Evolutionary conservation across 2,329 filamentous ascomycete genomes (phyloP).

Genomic region (Ascochyta fabae): DNA sequence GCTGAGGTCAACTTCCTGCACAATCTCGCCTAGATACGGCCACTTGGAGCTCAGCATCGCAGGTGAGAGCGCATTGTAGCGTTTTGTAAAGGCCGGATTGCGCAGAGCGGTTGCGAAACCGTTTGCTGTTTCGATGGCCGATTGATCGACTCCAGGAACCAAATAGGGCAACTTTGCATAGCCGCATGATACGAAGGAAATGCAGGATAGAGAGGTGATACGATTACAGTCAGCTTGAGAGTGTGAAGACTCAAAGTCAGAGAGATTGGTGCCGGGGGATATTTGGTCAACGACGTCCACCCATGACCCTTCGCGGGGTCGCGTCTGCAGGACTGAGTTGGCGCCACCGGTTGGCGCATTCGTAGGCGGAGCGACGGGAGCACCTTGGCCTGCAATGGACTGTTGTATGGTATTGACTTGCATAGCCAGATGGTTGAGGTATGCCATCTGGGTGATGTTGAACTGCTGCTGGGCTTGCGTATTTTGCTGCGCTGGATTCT

Average conservation of each 20-base stretch:
- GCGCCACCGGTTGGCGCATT: not conserved
- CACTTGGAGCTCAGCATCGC: constrained; percentile 50
- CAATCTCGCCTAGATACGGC: constrained; percentile 48
- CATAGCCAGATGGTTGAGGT: not conserved
- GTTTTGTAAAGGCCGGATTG: constrained; percentile 36
- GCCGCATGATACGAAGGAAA: constrained; percentile 67
- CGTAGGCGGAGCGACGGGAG: constrained; percentile 12
- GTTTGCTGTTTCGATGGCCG: constrained; percentile 34
- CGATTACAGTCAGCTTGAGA: constrained; percentile 39
- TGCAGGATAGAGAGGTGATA: constrained; percentile 46
- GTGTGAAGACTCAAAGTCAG: constrained; percentile 48
- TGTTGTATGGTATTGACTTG: constrained; percentile 15
- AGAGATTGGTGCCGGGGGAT: constrained; percentile 56
- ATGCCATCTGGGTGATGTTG: not conserved
- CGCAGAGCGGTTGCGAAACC: constrained; percentile 13
- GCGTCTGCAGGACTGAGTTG: constrained; percentile 40
- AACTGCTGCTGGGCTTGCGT: constrained; percentile 14
- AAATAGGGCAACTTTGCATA: constrained; percentile 57
- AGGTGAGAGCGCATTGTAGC: constrained; percentile 36
- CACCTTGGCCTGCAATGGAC: not conserved
- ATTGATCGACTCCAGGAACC: constrained; percentile 42
- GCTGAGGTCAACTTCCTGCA: constrained; percentile 44
- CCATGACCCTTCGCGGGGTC: constrained; percentile 57
- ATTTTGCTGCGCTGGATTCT: constrained; percentile 1
- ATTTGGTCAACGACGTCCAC: constrained; percentile 57